Conservation (phyloP, 2,329 filamentous ascomycete genomes). For the Sporothrix humicola region DNA sequence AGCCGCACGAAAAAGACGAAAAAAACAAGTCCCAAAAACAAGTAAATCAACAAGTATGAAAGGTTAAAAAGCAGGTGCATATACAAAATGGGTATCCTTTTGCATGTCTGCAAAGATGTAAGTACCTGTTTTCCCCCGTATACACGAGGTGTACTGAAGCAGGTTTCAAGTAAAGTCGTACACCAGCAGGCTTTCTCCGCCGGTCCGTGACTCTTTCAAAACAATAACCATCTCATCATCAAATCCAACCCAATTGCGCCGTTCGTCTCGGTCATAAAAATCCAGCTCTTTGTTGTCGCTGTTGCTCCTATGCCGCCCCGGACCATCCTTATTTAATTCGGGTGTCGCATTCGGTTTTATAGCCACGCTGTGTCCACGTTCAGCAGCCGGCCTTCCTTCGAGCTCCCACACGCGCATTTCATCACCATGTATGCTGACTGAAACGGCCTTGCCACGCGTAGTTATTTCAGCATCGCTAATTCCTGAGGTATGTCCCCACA, state of each 20-base stretch:
- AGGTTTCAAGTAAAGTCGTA: conserved; percentile 78
- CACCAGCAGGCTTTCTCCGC: conserved; percentile 75
- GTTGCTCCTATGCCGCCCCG: too few relatives aligned
- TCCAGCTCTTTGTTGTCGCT: conserved; percentile 19
- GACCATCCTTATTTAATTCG: too few relatives aligned
- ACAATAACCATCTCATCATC: conserved; percentile 93
- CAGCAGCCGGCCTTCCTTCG: conserved; percentile 58
- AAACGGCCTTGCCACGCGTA: conserved; percentile 83
- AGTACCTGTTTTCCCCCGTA: neutral
- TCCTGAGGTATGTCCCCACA: conserved; percentile 92
- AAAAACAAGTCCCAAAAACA: too few relatives aligned
- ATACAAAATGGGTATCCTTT: too few relatives aligned
- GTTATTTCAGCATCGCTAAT: conserved; percentile 87
- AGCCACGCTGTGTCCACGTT: conserved; percentile 55
- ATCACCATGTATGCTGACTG: conserved; percentile 79
- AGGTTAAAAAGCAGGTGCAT: too few relatives aligned
- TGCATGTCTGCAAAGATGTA: too few relatives aligned
- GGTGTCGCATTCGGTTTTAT: conserved; percentile 49
- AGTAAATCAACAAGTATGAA: too few relatives aligned
- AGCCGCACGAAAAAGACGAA: too few relatives aligned
- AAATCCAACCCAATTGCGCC: conserved; percentile 76
- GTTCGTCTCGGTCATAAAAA: conserved; percentile 51
- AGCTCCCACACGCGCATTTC: conserved; percentile 89
- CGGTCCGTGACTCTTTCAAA: conserved; percentile 70
- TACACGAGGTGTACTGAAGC: neutral